Conservation (phyloP, 2,329 filamentous ascomycete genomes). For the Paracoccidioides lutzii region DNA sequence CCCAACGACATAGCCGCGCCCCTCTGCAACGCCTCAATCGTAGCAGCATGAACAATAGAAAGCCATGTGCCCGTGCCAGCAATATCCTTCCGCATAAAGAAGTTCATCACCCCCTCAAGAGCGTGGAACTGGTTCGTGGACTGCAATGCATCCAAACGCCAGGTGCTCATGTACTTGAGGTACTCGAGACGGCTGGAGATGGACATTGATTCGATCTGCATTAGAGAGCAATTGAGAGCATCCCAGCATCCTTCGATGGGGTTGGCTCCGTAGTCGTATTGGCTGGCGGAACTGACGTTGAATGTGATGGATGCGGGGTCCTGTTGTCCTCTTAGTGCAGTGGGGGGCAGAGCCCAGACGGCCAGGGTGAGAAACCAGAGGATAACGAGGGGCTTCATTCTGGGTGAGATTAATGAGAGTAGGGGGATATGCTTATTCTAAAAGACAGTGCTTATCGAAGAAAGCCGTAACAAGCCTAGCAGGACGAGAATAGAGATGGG, state of each 20-base stretch:
- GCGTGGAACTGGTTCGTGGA: conserved; percentile 13
- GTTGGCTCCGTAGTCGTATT: background rate
- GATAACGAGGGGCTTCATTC: conserved; percentile 6
- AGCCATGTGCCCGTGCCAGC: conserved; percentile 12
- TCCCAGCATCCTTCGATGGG: conserved; percentile 11
- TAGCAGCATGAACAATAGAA: conserved; percentile 14
- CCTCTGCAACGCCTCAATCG: conserved; percentile 10
- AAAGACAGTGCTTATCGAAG: background rate
- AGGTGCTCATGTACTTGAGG: conserved; percentile 14
- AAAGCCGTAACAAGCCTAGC: background rate
- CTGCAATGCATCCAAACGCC: conserved; percentile 9
- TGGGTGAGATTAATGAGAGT: background rate
- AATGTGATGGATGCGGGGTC: background rate
- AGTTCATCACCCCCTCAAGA: conserved; percentile 14
- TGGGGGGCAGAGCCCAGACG: background rate
- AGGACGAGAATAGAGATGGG: background rate
- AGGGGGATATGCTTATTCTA: background rate
- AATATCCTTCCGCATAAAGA: conserved; percentile 14
- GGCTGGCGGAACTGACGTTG: background rate
- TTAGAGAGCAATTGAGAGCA: conserved; percentile 13
- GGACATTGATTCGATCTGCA: conserved; percentile 13
- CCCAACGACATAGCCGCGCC: conserved; percentile 12
- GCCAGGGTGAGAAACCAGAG: conserved; percentile 5
- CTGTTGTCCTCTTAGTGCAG: background rate
- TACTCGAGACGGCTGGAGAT: conserved; percentile 14